Percentiles rank a stretch among this genome's conserved stretches.
Evolutionary conservation across 1,139 yeast genomes (phyloP).

Genomic region (Suhomyces coccinellae): DNA sequence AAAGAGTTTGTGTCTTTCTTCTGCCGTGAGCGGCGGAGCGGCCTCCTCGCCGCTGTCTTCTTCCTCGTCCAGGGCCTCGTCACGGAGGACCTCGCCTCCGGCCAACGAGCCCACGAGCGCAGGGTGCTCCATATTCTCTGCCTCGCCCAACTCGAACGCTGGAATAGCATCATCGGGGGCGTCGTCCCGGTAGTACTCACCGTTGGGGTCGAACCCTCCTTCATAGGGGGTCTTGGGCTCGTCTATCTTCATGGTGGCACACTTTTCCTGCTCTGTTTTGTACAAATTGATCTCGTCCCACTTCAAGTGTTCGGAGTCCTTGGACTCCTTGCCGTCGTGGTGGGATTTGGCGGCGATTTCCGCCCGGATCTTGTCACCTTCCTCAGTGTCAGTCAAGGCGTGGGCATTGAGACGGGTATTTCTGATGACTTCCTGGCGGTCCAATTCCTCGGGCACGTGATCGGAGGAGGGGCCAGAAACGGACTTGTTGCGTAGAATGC

Average conservation of each 20-base stretch:
- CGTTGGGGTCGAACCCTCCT: conserved; percentile 83
- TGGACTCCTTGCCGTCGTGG: background rate
- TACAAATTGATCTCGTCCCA: conserved; percentile 77
- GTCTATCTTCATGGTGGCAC: conserved; percentile 80
- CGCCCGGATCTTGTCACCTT: conserved; percentile 44
- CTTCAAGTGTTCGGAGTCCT: conserved; percentile 42
- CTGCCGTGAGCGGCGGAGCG: conserved; percentile 37
- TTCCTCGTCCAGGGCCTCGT: conserved; percentile 35
- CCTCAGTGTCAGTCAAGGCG: conserved; percentile 29
- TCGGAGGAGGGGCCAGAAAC: conserved; percentile 13
- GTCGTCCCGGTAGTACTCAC: conserved; percentile 78
- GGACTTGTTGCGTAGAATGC: conserved; percentile 44
- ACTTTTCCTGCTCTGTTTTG: conserved; percentile 66
- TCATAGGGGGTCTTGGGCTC: conserved; percentile 98
- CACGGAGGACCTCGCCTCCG: conserved; percentile 39
- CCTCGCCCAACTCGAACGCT: conserved; percentile 42
- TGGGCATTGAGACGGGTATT: conserved; percentile 46
- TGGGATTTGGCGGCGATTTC: conserved; percentile 32
- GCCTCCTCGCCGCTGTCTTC: conserved; percentile 35
- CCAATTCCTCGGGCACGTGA: conserved; percentile 27
- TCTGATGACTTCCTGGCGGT: conserved; percentile 46
- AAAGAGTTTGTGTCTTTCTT: conserved; percentile 64
- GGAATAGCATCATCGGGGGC: conserved; percentile 59
- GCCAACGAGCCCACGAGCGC: conserved; percentile 29
- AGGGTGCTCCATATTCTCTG: conserved; percentile 32